Conservation (phyloP, 2,329 filamentous ascomycete species). For the Ophiostoma novo-ulmi region DNA sequence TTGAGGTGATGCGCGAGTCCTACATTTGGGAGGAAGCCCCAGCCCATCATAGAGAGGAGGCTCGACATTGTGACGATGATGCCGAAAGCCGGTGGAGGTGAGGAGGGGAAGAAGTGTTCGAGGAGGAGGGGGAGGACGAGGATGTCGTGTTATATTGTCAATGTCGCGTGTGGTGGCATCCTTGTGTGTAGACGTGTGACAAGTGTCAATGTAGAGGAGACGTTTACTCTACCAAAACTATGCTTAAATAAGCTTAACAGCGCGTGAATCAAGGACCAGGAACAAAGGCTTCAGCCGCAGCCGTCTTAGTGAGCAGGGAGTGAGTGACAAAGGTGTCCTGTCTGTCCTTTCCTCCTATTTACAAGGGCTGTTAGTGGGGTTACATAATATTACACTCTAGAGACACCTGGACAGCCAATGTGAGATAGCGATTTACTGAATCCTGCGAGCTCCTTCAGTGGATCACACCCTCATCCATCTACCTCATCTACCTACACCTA, state of each 20-base stretch:
- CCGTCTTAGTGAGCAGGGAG: background rate
- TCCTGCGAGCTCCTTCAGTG: background rate
- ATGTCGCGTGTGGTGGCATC: slow-evolving; percentile 4
- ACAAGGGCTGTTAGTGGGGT: background rate
- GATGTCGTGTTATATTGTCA: background rate
- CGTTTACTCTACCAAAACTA: background rate
- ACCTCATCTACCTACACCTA: background rate
- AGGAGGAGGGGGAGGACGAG: background rate
- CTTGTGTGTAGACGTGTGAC: background rate
- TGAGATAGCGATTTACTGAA: background rate
- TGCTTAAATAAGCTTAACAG: slow-evolving; percentile 3
- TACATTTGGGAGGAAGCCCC: slow-evolving; percentile 53
- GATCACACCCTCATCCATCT: background rate
- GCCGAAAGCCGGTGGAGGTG: background rate
- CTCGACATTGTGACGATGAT: slow-evolving; percentile 42
- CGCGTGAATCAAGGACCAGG: background rate
- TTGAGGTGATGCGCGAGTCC: background rate
- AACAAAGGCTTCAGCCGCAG: no score
- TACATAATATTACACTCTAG: background rate
- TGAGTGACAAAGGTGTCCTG: background rate
- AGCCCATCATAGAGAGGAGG: slow-evolving; percentile 51
- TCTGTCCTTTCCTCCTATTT: background rate
- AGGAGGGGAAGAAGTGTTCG: background rate
- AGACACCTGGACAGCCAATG: no score
- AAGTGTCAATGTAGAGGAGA: background rate